Percentiles rank a stretch among this genome's conserved stretches.
Conservation (phyloP, 306 rosid genomes). For the Amphicarpaea edgeworthii region DNA sequence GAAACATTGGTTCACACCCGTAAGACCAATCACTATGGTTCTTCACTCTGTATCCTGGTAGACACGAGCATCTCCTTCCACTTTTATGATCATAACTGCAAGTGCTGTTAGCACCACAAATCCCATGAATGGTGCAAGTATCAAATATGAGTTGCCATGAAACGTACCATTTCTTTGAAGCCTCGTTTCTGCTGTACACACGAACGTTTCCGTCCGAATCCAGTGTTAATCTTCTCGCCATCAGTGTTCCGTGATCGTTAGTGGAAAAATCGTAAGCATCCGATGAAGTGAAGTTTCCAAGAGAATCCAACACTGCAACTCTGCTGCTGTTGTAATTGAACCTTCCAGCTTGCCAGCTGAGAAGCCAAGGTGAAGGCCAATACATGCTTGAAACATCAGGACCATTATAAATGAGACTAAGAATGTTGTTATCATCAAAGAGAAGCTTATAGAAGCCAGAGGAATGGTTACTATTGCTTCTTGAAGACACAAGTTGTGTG, state of each 20-base stretch:
- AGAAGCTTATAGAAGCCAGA: constrained; percentile 49
- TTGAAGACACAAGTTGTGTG: constrained; percentile 19
- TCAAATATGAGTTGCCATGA: constrained; percentile 31
- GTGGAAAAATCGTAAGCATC: constrained; percentile 12
- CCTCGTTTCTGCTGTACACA: neutral
- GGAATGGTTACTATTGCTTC: constrained; percentile 34
- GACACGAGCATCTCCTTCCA: constrained; percentile 38
- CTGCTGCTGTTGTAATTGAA: neutral
- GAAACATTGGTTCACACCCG: constrained; percentile 19
- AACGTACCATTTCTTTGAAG: neutral
- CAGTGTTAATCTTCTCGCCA: constrained; percentile 6
- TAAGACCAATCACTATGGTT: constrained; percentile 16
- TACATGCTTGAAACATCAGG: constrained; percentile 37
- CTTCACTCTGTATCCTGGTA: constrained; percentile 12
- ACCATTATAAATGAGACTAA: constrained; percentile 42
- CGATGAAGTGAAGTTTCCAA: constrained; percentile 29
- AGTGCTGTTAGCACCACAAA: constrained; percentile 17
- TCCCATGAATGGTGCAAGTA: constrained; percentile 1
- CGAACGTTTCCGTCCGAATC: neutral
- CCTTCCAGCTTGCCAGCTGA: constrained; percentile 32
- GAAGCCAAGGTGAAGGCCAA: constrained; percentile 42
- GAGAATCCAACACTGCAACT: constrained; percentile 22
- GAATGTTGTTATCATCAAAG: constrained; percentile 33
- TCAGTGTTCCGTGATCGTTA: neutral
- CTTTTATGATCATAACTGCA: constrained; percentile 7